Percentiles rank a stretch among this genome's conserved stretches.
These are phyloP conservation scores for Talaromyces nanjingensis DNA, from an alignment of 495 filamentous ascomycete species.

Conservation along the genomic window DNA sequence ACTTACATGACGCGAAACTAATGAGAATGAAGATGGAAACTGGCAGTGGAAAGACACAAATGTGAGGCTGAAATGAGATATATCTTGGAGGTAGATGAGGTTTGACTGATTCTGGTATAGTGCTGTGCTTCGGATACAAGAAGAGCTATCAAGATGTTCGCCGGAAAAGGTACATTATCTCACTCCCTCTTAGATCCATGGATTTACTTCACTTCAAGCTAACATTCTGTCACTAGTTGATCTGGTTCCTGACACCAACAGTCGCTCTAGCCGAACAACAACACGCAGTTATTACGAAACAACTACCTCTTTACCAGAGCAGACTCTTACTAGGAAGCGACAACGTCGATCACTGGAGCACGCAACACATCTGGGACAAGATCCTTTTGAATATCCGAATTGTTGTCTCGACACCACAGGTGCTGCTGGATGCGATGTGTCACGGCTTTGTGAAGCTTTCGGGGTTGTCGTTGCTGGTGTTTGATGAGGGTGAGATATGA, in stretches of 20 bases:
- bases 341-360: conserved; percentile 68
- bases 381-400: conserved; percentile 61
- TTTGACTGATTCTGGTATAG: conserved; percentile 30
- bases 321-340: conserved; percentile 61
- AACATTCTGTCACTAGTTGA: conserved; percentile 41
- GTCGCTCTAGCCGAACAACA: conserved; percentile 73
- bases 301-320: conserved; percentile 57
- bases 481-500: conserved; percentile 71
- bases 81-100: background rate
- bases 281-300: conserved; percentile 48
- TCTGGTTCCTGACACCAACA: conserved; percentile 84
- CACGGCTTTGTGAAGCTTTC: conserved; percentile 74
- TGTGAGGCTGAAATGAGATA: conserved; percentile 47
- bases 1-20: background rate
- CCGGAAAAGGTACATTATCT: conserved; percentile 60
- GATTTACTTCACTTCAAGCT: too few relatives aligned
- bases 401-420: conserved; percentile 69
- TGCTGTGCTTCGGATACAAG: conserved; percentile 68
- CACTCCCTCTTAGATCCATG: too few relatives aligned
- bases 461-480: conserved; percentile 63
- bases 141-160: conserved; percentile 59
- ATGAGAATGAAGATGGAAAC: conserved; percentile 69
- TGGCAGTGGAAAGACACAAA: conserved; percentile 84
- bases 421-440: conserved; percentile 70
- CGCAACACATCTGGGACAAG: conserved; percentile 64